These are phyloP conservation scores for Picea abies DNA, from an alignment of 83 land plant species.

Conservation along the genomic window DNA sequence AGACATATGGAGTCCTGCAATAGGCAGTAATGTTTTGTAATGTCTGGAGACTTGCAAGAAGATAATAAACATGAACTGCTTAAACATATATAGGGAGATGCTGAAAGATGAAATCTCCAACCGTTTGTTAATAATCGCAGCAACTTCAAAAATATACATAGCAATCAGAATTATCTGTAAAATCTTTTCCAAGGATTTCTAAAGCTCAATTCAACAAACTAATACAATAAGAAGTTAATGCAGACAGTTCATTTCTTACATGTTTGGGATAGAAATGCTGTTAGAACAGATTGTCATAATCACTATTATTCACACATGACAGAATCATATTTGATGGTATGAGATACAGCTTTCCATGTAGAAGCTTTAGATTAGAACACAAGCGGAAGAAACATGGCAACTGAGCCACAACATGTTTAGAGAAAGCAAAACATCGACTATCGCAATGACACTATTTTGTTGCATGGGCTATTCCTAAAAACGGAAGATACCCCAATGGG, in stretches of 20 bases:
- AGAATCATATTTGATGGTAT: not conserved
- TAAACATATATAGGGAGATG: not conserved
- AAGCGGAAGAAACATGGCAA: not conserved
- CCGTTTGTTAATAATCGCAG: not conserved
- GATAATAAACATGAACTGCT: not conserved
- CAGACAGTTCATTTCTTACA: no score
- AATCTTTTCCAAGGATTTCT: no score
- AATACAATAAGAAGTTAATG: no score
- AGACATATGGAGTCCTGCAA: conserved; percentile 77
- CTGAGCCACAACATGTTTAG: not conserved
- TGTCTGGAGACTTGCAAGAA: conserved; percentile 2
- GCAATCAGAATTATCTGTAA: no score
- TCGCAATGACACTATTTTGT: not conserved
- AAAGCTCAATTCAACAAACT: no score
- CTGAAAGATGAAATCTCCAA: not conserved
- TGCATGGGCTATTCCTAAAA: not conserved
- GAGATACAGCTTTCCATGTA: not conserved
- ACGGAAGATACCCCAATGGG: not conserved
- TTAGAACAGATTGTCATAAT: no score
- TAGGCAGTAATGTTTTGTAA: not conserved
- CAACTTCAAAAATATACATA: not conserved
- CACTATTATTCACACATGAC: not conserved
- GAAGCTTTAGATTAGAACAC: not conserved
- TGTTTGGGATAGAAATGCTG: no score
- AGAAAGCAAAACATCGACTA: not conserved